Conservation (phyloP, 352 stramenopile genomes). For the Blastocystis sp. region DNA sequence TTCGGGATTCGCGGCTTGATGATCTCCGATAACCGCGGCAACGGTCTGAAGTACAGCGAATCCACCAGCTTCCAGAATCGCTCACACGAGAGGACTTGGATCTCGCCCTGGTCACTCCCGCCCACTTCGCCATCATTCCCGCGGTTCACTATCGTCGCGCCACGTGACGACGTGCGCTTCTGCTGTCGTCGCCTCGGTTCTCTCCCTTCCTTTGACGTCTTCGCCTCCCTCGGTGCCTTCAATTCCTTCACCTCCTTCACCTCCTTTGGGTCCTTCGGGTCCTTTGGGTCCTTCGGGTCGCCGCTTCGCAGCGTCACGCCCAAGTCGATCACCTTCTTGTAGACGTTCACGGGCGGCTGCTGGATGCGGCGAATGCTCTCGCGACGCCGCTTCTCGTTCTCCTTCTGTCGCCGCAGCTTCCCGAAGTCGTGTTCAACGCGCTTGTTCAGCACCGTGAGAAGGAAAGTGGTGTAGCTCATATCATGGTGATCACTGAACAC, state of each 20-base stretch:
- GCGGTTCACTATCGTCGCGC: neutral
- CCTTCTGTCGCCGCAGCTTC: neutral
- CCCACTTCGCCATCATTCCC: neutral
- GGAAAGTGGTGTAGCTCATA: neutral
- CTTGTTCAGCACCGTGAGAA: neutral
- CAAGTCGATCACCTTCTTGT: conserved; percentile 5
- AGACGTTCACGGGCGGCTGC: neutral
- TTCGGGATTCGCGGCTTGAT: neutral
- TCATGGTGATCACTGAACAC: neutral
- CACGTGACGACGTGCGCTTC: neutral
- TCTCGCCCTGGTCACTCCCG: neutral
- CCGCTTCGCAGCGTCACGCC: neutral
- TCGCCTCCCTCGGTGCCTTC: neutral
- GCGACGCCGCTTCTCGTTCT: too few species aligned
- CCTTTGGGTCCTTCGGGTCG: neutral
- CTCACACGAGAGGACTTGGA: neutral
- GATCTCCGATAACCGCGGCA: conserved; percentile 5
- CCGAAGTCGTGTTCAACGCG: neutral
- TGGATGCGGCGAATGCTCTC: neutral
- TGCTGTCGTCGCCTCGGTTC: neutral
- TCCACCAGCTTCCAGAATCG: conserved; percentile 59
- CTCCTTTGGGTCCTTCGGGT: neutral
- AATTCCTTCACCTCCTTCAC: neutral
- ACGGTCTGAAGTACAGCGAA: neutral
- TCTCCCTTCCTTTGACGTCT: neutral